Conservation (phyloP, 371 early-diverging fungal genomes). For the Mortierella sp. region DNA sequence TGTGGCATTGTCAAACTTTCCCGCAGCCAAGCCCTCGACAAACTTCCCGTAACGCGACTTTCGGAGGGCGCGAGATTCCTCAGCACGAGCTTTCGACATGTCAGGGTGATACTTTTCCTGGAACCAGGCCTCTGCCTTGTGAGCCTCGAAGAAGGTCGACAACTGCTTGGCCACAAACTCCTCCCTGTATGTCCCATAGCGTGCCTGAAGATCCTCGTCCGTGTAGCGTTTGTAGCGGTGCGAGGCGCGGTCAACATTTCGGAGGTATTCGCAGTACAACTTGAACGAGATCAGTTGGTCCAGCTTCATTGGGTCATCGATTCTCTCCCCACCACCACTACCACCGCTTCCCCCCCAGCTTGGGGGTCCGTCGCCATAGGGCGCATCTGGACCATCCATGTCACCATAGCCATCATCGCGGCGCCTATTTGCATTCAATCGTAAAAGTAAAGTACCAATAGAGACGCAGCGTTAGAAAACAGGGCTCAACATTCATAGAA, state of each 20-base stretch:
- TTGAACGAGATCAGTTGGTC: constrained; percentile 86
- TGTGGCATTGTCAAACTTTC: constrained; percentile 80
- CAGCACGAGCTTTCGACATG: constrained; percentile 66
- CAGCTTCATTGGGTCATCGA: constrained; percentile 80
- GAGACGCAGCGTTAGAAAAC: neutral
- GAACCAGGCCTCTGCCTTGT: constrained; percentile 94
- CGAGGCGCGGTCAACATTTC: constrained; percentile 62
- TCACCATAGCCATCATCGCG: constrained; percentile 53
- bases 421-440: constrained; percentile 19
- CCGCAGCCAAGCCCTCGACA: constrained; percentile 73
- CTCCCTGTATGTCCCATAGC: constrained; percentile 87
- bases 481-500: constrained; percentile 8
- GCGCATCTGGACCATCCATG: constrained; percentile 26
- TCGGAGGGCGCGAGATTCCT: constrained; percentile 70
- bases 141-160: constrained; percentile 79
- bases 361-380: constrained; percentile 26
- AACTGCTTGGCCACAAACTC: constrained; percentile 77
- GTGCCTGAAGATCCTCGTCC: constrained; percentile 85
- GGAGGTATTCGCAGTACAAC: constrained; percentile 83
- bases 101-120: constrained; percentile 91
- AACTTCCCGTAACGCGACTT: constrained; percentile 72
- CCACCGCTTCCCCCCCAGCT: constrained; percentile 37
- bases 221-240: constrained; percentile 65
- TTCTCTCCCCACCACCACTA: constrained; percentile 31
- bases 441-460: neutral